These are phyloP conservation scores for Solanum medicagineum DNA, from an alignment of 257 asterid genomes.

Conservation along the genomic window DNA sequence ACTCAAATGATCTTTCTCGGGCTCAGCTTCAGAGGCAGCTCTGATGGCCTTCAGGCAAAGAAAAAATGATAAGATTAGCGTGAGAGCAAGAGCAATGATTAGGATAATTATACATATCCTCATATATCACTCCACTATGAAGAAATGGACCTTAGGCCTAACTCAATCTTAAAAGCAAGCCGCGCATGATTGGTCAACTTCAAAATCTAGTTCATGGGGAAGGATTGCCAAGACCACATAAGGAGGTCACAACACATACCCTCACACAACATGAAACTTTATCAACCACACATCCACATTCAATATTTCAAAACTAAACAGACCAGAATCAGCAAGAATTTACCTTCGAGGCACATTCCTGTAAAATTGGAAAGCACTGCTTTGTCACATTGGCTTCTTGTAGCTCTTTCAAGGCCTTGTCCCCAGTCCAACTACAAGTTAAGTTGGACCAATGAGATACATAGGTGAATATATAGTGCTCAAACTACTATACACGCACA, in stretches of 20 bases:
- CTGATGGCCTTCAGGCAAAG: slow-evolving; percentile 50
- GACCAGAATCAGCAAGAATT: neutral
- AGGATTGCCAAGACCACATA: neutral
- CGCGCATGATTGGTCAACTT: neutral
- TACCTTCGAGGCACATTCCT: slow-evolving; percentile 85
- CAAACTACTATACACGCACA: neutral
- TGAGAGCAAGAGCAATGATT: slow-evolving; percentile 1
- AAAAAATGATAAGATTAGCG: slow-evolving; percentile 3
- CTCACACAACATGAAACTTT: neutral
- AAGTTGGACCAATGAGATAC: neutral
- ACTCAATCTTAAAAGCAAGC: neutral
- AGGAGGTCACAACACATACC: neutral
- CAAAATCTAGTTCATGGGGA: neutral
- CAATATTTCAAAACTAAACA: neutral
- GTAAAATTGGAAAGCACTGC: slow-evolving; percentile 62
- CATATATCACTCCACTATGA: neutral
- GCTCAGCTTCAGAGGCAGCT: slow-evolving; percentile 76
- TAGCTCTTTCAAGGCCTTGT: slow-evolving; percentile 78
- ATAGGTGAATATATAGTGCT: neutral
- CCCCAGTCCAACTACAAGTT: slow-evolving; percentile 81
- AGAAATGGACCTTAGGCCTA: neutral
- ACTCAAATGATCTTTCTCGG: slow-evolving; percentile 46
- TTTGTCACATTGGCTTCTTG: slow-evolving; percentile 65
- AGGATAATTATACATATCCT: neutral
- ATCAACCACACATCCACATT: neutral